Conservation (phyloP, 1,139 yeast species). For the Sugiyamaella novakii region DNA sequence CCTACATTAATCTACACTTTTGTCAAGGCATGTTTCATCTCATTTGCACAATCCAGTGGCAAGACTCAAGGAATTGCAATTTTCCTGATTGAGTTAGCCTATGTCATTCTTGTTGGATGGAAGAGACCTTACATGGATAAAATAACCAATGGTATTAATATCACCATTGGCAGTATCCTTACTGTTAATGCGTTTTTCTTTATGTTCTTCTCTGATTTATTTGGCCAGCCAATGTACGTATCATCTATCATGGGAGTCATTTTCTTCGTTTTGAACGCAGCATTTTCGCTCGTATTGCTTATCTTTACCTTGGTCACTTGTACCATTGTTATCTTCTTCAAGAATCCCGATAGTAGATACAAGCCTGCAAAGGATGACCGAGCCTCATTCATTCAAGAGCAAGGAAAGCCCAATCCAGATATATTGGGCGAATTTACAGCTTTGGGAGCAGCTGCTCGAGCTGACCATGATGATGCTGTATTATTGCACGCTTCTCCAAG, state of each 20-base stretch:
- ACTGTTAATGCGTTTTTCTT: slow-evolving; percentile 82
- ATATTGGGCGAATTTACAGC: slow-evolving; percentile 66
- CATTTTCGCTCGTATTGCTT: slow-evolving; percentile 78
- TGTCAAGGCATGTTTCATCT: slow-evolving; percentile 78
- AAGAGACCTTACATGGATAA: slow-evolving; percentile 89
- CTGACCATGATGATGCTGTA: slow-evolving; percentile 39
- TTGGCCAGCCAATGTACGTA: slow-evolving; percentile 83
- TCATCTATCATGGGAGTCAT: slow-evolving; percentile 92
- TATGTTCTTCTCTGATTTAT: slow-evolving; percentile 83
- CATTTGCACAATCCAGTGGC: slow-evolving; percentile 78
- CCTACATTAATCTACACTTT: slow-evolving; percentile 65
- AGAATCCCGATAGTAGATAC: slow-evolving; percentile 92
- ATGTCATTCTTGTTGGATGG: slow-evolving; percentile 65
- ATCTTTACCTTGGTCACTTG: slow-evolving; percentile 78
- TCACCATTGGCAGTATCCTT: slow-evolving; percentile 74
- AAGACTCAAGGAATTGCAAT: slow-evolving; percentile 78
- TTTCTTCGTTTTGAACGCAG: slow-evolving; percentile 85
- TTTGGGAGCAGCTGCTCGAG: slow-evolving; percentile 86
- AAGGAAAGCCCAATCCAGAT: slow-evolving; percentile 56
- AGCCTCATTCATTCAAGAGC: slow-evolving; percentile 71
- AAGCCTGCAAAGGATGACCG: slow-evolving; percentile 96
- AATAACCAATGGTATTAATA: slow-evolving; percentile 88
- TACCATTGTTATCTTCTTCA: slow-evolving; percentile 76
- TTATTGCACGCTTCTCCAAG: slow-evolving; percentile 16
- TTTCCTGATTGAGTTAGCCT: slow-evolving; percentile 72